These are phyloP conservation scores for Centella asiatica DNA, from an alignment of 129 eudicot genomes.

Conservation along the genomic window DNA sequence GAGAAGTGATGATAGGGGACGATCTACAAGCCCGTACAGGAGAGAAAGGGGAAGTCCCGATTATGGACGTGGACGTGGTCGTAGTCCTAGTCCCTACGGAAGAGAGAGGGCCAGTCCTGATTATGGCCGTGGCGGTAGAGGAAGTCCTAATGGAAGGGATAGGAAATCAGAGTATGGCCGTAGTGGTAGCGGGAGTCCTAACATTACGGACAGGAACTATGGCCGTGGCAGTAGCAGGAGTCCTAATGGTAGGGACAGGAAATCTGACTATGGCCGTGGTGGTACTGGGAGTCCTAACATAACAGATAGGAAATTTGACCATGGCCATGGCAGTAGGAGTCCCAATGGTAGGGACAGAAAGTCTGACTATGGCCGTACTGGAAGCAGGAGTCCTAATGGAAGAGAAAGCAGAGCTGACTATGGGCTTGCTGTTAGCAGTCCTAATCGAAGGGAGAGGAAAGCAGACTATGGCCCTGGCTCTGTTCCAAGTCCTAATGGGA, in stretches of 20 bases:
- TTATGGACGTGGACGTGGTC: constrained; percentile 62
- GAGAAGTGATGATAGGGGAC: constrained; percentile 51
- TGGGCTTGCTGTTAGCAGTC: constrained; percentile 26
- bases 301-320: constrained; percentile 37
- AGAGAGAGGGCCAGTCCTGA: constrained; percentile 73
- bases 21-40: constrained; percentile 63
- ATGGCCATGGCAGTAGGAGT: constrained; percentile 26
- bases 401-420: constrained; percentile 42
- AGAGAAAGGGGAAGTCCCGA: constrained; percentile 90
- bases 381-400: constrained; percentile 29
- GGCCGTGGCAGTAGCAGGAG: constrained; percentile 33
- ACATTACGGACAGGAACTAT: constrained; percentile 34
- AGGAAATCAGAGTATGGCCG: constrained; percentile 36
- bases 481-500: constrained; percentile 17
- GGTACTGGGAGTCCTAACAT: constrained; percentile 17
- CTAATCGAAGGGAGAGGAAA: constrained; percentile 36
- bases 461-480: constrained; percentile 39
- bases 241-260: constrained; percentile 1
- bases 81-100: constrained; percentile 50
- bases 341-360: neutral
- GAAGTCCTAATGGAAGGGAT: constrained; percentile 32
- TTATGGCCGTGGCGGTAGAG: constrained; percentile 49
- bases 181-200: constrained; percentile 20
- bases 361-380: neutral
- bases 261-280: constrained; percentile 4